A percentile compares a stretch with the other conserved stretches of the same genome.
Conservation (phyloP, 139 green algal genomes). For the Tetratostichococcus sp. region DNA sequence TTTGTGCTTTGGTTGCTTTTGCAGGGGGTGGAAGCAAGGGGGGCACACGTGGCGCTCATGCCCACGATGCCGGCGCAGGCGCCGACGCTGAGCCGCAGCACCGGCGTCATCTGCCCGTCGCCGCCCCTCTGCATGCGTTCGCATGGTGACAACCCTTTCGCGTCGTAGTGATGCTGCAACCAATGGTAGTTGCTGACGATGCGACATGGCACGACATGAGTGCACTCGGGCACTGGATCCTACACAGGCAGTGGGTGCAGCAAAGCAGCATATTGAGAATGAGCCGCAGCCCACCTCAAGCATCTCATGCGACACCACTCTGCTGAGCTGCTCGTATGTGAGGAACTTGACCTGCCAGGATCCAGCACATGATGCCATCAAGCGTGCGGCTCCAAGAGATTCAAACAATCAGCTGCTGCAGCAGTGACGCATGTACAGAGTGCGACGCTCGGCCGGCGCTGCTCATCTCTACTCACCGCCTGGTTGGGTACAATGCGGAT, state of each 20-base stretch:
- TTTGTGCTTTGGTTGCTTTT: no score
- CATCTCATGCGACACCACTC: constrained; percentile 25
- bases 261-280: no score
- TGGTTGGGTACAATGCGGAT: constrained; percentile 96
- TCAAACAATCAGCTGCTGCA: no score
- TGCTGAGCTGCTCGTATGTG: constrained; percentile 89
- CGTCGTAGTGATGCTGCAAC: no score
- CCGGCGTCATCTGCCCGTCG: constrained; percentile 82
- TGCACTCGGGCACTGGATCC: no score
- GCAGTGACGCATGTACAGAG: no score
- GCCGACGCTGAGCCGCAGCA: constrained; percentile 79
- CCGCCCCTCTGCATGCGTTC: constrained; percentile 51
- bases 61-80: constrained; percentile 94
- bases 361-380: not conserved
- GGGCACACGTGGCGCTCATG: constrained; percentile 73
- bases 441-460: no score
- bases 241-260: no score
- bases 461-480: constrained; percentile 49
- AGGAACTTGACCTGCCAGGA: constrained; percentile 79
- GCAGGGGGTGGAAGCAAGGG: no score
- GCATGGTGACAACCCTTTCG: no score
- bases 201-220: no score
- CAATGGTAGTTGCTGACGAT: not conserved
- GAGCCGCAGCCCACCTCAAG: not conserved
- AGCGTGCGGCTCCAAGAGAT: not conserved